phyloP scores from a whole-genome alignment of 2,329 filamentous ascomycete genomes.

The Alternaria brassicae region DNA sequence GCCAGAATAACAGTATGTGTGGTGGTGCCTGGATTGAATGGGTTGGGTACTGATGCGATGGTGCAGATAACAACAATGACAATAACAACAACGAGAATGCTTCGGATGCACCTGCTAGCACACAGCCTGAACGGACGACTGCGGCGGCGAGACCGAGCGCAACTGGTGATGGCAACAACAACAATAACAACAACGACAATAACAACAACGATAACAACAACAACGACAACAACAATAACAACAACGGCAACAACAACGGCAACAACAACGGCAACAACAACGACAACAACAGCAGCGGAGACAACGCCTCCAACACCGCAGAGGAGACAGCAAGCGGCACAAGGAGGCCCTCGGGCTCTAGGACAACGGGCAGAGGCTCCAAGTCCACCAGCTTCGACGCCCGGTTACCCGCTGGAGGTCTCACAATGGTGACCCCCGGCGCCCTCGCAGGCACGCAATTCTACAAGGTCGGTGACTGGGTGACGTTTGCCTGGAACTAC shows the following conservation, averaged over 20 bases:
- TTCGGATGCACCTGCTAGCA: constrained; percentile 24
- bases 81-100: constrained; percentile 15
- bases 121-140: constrained; percentile 15
- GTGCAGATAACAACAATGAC: constrained; percentile 3
- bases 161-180: constrained; percentile 18
- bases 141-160: constrained; percentile 17
- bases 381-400: constrained; percentile 56
- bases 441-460: constrained; percentile 59
- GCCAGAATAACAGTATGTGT: constrained; percentile 40
- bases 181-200: neutral
- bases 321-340: constrained; percentile 28
- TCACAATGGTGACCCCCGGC: constrained; percentile 67
- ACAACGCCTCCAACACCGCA: constrained; percentile 22
- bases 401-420: constrained; percentile 63
- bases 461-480: constrained; percentile 69
- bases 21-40: neutral
- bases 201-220: constrained; percentile 18
- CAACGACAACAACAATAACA: constrained; percentile 11
- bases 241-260: constrained; percentile 19
- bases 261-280: constrained; percentile 23
- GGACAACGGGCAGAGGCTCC: constrained; percentile 28
- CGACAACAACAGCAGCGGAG: constrained; percentile 20
- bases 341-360: constrained; percentile 29
- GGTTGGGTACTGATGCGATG: neutral
- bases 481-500: constrained; percentile 74